Percentiles rank a stretch among this genome's conserved stretches.
Evolutionary conservation across 106 monocot species (phyloP).

Genomic region (Cymbidium sinense): DNA sequence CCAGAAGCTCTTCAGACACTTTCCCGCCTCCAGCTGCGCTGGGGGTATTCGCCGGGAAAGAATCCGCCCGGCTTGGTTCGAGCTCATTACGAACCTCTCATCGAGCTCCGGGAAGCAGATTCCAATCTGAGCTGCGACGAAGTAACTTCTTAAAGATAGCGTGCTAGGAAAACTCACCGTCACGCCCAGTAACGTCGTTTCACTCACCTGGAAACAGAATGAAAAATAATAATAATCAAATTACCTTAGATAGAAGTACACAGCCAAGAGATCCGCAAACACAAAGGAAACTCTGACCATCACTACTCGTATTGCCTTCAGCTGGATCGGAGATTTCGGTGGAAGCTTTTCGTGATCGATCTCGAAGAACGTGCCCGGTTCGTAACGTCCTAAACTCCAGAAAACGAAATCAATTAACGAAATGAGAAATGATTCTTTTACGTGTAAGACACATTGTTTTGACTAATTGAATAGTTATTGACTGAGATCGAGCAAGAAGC

Average conservation of each 20-base stretch:
- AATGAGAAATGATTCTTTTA: not conserved
- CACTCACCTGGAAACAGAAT: conserved; percentile 40
- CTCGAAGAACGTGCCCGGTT: conserved; percentile 61
- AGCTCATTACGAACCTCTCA: conserved; percentile 85
- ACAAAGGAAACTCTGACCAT: conserved; percentile 28
- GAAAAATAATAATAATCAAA: not conserved
- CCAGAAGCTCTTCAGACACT: conserved; percentile 60
- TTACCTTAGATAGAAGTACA: not conserved
- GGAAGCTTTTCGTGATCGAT: conserved; percentile 75
- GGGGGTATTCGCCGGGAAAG: conserved; percentile 32
- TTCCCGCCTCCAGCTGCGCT: conserved; percentile 28
- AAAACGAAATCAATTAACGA: not conserved
- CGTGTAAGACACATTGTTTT: not conserved
- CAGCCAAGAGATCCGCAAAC: too few relatives aligned
- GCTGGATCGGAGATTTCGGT: conserved; percentile 74
- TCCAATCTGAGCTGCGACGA: conserved; percentile 4
- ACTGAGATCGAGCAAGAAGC: not conserved
- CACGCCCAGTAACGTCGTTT: conserved; percentile 42
- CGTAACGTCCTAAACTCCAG: conserved; percentile 12
- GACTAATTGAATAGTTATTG: too few relatives aligned
- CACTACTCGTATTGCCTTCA: conserved; percentile 65
- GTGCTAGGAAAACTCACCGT: conserved; percentile 79
- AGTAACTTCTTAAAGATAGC: conserved; percentile 52
- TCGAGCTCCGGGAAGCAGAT: conserved; percentile 56
- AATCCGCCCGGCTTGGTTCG: conserved; percentile 56